Evolutionary conservation across 1,139 yeast genomes (phyloP).

Genomic region (Kodamaea derodonti): DNA sequence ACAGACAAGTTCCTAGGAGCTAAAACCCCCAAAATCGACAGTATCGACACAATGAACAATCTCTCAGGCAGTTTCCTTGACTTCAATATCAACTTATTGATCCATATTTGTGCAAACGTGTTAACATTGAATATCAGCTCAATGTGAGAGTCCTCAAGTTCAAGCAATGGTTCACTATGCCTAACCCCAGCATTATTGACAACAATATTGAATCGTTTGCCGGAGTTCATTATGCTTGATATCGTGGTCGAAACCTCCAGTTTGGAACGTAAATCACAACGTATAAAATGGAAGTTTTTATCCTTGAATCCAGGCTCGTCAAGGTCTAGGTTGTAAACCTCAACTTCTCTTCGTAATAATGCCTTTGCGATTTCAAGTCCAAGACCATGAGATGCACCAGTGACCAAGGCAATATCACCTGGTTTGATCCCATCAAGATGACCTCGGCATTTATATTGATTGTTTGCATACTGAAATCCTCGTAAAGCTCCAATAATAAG

Average conservation of each 20-base stretch:
- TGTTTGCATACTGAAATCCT: slow-evolving; percentile 1
- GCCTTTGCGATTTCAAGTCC: slow-evolving; percentile 44
- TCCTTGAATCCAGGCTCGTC: slow-evolving; percentile 22
- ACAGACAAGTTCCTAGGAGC: slow-evolving; percentile 67
- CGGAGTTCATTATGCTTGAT: slow-evolving; percentile 19
- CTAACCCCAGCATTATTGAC: slow-evolving; percentile 78
- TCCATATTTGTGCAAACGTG: slow-evolving; percentile 50
- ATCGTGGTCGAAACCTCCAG: slow-evolving; percentile 20
- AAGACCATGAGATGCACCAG: slow-evolving; percentile 66
- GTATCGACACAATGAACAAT: slow-evolving; percentile 57
- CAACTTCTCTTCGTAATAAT: slow-evolving; percentile 28
- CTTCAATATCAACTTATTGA: slow-evolving; percentile 42
- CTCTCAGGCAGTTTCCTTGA: slow-evolving; percentile 9
- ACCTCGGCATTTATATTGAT: slow-evolving; percentile 6
- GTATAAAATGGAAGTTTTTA: slow-evolving; percentile 16
- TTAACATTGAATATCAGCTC: slow-evolving; percentile 49
- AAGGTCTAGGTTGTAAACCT: slow-evolving; percentile 48
- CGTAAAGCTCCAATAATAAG: not conserved
- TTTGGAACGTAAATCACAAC: slow-evolving; percentile 52
- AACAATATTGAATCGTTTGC: slow-evolving; percentile 45
- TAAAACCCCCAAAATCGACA: slow-evolving; percentile 67
- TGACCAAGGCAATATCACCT: slow-evolving; percentile 44
- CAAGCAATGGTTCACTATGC: slow-evolving; percentile 41
- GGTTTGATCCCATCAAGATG: slow-evolving; percentile 2
- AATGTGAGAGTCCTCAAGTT: slow-evolving; percentile 30